Evolutionary conservation across 441 rosid species (phyloP).

Genomic region (Francoa sonchifolia): DNA sequence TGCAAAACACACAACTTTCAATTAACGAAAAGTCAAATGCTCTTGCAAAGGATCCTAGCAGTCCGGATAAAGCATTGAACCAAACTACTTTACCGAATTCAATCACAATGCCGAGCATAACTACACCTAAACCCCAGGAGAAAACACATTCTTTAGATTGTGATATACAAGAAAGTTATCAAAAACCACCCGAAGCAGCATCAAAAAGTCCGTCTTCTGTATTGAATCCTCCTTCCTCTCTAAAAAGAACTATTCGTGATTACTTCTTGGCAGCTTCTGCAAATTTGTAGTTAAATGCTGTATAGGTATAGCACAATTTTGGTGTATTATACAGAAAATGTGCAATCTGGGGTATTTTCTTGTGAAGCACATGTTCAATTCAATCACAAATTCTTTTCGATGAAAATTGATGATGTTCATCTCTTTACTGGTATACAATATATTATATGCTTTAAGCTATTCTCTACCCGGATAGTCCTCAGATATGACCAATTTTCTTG

Average conservation of each 20-base stretch:
- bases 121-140: slow-evolving; percentile 56
- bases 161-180: slow-evolving; percentile 25
- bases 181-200: slow-evolving; percentile 51
- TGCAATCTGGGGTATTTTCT: no score
- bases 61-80: slow-evolving; percentile 12
- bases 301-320: no score
- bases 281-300: no score
- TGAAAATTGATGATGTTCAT: no score
- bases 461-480: no score
- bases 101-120: slow-evolving; percentile 15
- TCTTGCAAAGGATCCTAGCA: slow-evolving; percentile 19
- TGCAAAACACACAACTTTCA: slow-evolving; percentile 28
- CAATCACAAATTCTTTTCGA: no score
- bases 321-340: no score
- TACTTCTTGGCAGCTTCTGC: slow-evolving; percentile 54
- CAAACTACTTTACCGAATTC: slow-evolving; percentile 19
- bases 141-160: slow-evolving; percentile 18
- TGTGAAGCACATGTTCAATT: no score
- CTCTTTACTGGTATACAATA: no score
- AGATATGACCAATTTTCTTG: no score
- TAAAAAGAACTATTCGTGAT: slow-evolving; percentile 75
- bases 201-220: slow-evolving; percentile 70
- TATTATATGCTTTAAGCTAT: no score
- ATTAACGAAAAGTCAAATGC: slow-evolving; percentile 21
- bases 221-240: slow-evolving; percentile 68